Evolutionary conservation across 306 rosid genomes (phyloP), one percentile per base, ranked within the genome.

Genomic region (Herpetospermum pedunculosum): DNA sequence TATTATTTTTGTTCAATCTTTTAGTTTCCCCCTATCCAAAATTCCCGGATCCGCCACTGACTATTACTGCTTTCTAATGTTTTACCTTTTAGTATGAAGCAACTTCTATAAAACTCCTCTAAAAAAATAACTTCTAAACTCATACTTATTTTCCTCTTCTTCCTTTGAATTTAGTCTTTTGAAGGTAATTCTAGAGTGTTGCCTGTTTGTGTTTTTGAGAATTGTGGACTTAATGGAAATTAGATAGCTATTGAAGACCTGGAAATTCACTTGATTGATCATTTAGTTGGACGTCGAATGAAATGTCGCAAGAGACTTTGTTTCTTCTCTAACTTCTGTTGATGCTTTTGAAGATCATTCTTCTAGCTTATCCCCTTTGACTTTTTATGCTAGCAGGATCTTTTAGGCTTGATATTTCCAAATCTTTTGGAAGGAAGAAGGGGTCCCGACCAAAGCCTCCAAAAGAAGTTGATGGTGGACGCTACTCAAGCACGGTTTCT

Each of bases 391-490:
- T 43, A 14, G 25, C 81, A 90, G 98, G 90, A 35, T 80, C 84
- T n/a, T 35, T 79, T 49, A 16, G 74, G 21, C 73, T 83, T 71
- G 76, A 78, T 77, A 2, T 85, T 82, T 83, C 91, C 50, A 73
- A 72, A 38, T 83, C 77, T 49, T 75, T 84, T 73, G 85, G 84
- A 40, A 80, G 79, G 77, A 88, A 86, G 83, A 23, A 11, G 41
- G 82, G 77, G 76, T 84, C 92, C 38, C 87, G 50, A 70, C 86
- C 92, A 76, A 80, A 80, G 77, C 80, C 89, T 25, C 87, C 95
- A 47, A 69, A 77, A 34, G 81, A 83, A 71, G 75, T 58, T 63
- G 88, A 82, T 32, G 79, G 44, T 43, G 68, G 65, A 74, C 76
- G 80, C 32, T 47, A 79, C 80, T 77, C 72, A 16, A 81, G 83